These are phyloP conservation scores for Oryza glumipatula DNA, from an alignment of 176 grass and related monocot genomes.

Conservation along the genomic window DNA sequence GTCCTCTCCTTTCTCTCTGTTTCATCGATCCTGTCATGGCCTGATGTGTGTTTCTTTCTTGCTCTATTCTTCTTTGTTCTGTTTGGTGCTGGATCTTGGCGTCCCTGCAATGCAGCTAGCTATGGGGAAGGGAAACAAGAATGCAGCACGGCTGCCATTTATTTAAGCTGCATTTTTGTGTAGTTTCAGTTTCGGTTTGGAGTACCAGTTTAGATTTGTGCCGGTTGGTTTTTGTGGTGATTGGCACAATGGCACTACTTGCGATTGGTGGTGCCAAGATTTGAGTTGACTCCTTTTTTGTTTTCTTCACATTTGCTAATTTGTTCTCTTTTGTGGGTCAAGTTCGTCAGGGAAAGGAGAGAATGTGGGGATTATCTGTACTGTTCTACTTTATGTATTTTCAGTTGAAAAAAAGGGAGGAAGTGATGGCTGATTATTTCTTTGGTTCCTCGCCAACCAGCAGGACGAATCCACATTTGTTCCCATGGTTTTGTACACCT, in stretches of 20 bases:
- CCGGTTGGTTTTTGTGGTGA: background rate
- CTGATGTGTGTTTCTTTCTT: background rate
- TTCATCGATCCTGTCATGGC: background rate
- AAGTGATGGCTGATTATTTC: slow-evolving; percentile 39
- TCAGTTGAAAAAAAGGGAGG: slow-evolving; percentile 26
- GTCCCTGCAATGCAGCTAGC: slow-evolving; percentile 21
- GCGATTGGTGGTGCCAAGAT: slow-evolving; percentile 34
- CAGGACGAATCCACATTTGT: background rate
- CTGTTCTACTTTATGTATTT: slow-evolving; percentile 49
- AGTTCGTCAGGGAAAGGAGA: slow-evolving; percentile 43
- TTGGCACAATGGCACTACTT: slow-evolving; percentile 6
- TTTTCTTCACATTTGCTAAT: slow-evolving; percentile 36
- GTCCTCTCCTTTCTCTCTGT: background rate
- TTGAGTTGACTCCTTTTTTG: slow-evolving; percentile 51
- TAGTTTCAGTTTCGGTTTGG: too few species aligned
- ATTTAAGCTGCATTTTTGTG: background rate
- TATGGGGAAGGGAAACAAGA: too few species aligned
- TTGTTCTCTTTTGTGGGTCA: slow-evolving; percentile 34
- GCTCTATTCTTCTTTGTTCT: background rate
- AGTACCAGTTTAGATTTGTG: background rate
- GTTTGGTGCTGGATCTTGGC: slow-evolving; percentile 31
- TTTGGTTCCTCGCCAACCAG: slow-evolving; percentile 9
- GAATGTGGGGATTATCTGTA: slow-evolving; percentile 29
- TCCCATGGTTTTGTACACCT: slow-evolving; percentile 2
- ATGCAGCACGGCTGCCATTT: background rate